Base-by-base conservation (phyloP, 768 basidiomycete genomes). In the Mrakia gelida region DNA sequence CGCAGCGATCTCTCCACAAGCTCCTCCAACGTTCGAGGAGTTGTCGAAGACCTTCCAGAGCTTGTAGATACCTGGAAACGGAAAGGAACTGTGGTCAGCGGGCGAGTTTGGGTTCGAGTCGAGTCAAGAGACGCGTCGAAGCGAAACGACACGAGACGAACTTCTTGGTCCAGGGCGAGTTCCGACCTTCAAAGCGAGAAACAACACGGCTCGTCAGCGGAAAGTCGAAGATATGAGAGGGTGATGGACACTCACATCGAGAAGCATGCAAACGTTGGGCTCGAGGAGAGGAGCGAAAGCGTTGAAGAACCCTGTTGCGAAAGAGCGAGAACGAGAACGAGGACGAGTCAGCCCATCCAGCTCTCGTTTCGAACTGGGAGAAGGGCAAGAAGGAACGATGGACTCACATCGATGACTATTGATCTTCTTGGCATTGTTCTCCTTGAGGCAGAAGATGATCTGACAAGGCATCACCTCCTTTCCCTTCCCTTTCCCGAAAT, bases 391-490 rank as follows among this genome's bases (percentile, higher is more conserved):
- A n/a, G 23, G 56, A 5, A 18, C 34, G 18, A 4, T 1, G 26
- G 4, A 70, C 75, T 76, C 26, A 76, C 78, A 79, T 61, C 78
- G 54, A 43, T 79, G 78, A 41, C 38, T 45, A 54, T 79, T 79
- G 70, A 79, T 61, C 68, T 79, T 79, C 73, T 79, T 79, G 4
- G 68, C 70, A 30, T 79, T 79, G 65, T 75, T 75, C 38, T 79
- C 78, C 52, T 79, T 79, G 32, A 87, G 80, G 71, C 86, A 86
- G 78, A 84, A 86, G 45, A 98, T 90, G 71, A 93, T 94, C 83
- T 95, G 96, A n/a, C 92, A 94, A 2, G 94, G 95, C 18, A 94
- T 91, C 61, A 95, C 92, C 56, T 38, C 43, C 63, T 73, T 78
- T 45, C 77, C 77, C 45, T 77, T 77, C 5, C 68, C 76, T 21